Evolutionary conservation across 139 green algal species (phyloP), one percentile per base, ranked within the genome.

Genomic region (Limnomonas spitsbergensis): DNA sequence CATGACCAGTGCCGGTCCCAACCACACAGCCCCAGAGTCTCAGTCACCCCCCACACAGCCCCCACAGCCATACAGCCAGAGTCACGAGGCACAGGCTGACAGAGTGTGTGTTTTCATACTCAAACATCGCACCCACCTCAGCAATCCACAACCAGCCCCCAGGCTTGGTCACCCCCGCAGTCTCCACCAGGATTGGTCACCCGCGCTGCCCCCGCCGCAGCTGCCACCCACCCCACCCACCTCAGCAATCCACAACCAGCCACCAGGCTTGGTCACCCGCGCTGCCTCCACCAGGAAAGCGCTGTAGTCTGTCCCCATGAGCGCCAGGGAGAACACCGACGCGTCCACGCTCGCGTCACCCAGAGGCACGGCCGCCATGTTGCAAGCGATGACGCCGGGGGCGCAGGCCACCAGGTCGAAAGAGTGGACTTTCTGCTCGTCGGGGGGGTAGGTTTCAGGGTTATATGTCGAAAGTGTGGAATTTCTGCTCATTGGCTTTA

Each of bases 231-330:
- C 39, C 35, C 38, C 54, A n/a, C 80, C 3, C 72, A 98, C 95
- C 89, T 98, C 95, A 2, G 94, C 94, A 26, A 98, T 93, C 94
- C 94, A 98, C 9, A 98, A 85, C 80, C 78, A 88, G 38, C 95
- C 94, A 1, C 73, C 82, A 3, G 71, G 72, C 78, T 83, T 88
- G 6, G 98, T 86, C 47, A 98, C 88, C 1, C 95, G 83, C 1
- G 77, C 66, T 4, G 96, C 96, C 85, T 99, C 96, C 36, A 76
- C 34, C 36, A 99, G 70, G 78, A 94, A 96, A 0, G 37, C 29
- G 0, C 76, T 79, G 66, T 99, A 99, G 82, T 99, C 93, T 24
- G 88, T 97, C 42, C 79, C 79, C 96, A 99, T 99, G 29, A 99
- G 87, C 0, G 93, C 91, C 14, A 99, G 87, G 67, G 90, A 98